These are phyloP conservation scores for Torulaspora delbrueckii DNA, from an alignment of 805 yeast species.

Conservation along the genomic window DNA sequence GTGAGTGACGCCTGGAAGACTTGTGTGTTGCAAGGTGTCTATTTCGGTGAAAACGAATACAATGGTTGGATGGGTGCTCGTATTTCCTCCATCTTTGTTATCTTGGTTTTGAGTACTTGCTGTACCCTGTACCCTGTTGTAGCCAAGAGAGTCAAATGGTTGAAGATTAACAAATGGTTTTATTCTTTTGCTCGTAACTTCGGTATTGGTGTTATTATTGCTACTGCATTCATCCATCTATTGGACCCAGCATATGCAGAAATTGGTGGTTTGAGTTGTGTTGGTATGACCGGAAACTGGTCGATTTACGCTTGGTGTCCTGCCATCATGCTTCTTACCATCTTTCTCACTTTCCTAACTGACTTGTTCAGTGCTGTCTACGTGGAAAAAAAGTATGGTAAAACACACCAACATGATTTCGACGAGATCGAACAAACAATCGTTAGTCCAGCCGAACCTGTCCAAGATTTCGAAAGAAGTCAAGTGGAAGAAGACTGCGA, in stretches of 20 bases:
- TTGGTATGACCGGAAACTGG: conserved; percentile 43
- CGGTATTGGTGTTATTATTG: conserved; percentile 74
- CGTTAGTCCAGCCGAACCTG: conserved; percentile 6
- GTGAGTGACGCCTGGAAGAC: conserved; percentile 39
- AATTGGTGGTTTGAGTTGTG: conserved; percentile 34
- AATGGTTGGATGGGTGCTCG: conserved; percentile 44
- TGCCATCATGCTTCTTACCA: conserved; percentile 41
- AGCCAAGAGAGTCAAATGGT: conserved; percentile 37
- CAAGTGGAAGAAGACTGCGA: background rate
- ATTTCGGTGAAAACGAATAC: conserved; percentile 39
- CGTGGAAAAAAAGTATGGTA: conserved; percentile 37
- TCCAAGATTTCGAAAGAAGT: conserved; percentile 1
- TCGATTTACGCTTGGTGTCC: conserved; percentile 44
- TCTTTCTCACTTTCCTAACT: conserved; percentile 39
- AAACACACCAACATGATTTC: conserved; percentile 23
- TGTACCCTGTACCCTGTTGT: conserved; percentile 44
- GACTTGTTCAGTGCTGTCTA: conserved; percentile 40
- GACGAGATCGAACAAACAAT: conserved; percentile 20
- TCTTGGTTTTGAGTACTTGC: conserved; percentile 45
- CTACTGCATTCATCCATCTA: conserved; percentile 70
- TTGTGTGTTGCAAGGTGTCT: conserved; percentile 41
- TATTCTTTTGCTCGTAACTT: conserved; percentile 40
- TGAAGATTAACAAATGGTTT: conserved; percentile 40
- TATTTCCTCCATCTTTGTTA: conserved; percentile 57
- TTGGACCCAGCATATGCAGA: conserved; percentile 47